Conservation (phyloP, 495 filamentous ascomycete genomes). For the Parachaetomium inaequale region DNA sequence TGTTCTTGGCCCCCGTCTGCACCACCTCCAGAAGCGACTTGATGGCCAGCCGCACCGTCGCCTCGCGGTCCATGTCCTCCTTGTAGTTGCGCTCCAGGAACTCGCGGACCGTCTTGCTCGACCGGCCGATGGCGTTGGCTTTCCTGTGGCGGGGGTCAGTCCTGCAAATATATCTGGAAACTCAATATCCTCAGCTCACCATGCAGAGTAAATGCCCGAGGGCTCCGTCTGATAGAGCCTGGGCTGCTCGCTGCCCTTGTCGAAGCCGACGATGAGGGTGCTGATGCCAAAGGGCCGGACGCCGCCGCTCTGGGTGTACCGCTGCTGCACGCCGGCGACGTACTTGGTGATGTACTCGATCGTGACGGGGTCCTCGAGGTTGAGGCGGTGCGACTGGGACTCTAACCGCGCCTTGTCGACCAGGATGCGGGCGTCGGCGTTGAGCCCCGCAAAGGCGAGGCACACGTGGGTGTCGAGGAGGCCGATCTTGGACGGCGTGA, state of each 20-base stretch:
- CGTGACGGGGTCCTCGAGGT: constrained; percentile 94
- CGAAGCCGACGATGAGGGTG: constrained; percentile 95
- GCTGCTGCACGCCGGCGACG: constrained; percentile 93
- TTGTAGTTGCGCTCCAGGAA: constrained; percentile 98
- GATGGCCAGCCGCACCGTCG: constrained; percentile 94
- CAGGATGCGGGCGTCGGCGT: constrained; percentile 94
- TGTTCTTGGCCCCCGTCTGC: constrained; percentile 98
- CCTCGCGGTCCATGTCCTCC: constrained; percentile 90
- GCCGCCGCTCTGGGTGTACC: constrained; percentile 97
- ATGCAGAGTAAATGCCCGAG: constrained; percentile 96
- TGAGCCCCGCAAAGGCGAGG: constrained; percentile 93
- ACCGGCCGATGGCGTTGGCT: constrained; percentile 96
- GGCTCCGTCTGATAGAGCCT: constrained; percentile 97
- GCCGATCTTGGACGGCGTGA: constrained; percentile 97
- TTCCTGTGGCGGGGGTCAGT: constrained; percentile 60
- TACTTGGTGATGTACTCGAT: constrained; percentile 99
- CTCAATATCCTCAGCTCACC: constrained; percentile 52
- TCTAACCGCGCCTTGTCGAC: constrained; percentile 97
- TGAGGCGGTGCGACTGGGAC: constrained; percentile 93
- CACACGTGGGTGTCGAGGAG: constrained; percentile 92
- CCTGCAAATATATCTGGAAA: neutral
- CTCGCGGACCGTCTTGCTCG: constrained; percentile 96
- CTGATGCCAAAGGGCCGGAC: constrained; percentile 97
- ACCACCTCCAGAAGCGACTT: constrained; percentile 98
- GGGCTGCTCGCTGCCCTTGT: constrained; percentile 80